Evolutionary conservation across 192 early-diverging fungal genomes (phyloP), one percentile per base, ranked within the genome.

Genomic region (Linnemannia elongata): DNA sequence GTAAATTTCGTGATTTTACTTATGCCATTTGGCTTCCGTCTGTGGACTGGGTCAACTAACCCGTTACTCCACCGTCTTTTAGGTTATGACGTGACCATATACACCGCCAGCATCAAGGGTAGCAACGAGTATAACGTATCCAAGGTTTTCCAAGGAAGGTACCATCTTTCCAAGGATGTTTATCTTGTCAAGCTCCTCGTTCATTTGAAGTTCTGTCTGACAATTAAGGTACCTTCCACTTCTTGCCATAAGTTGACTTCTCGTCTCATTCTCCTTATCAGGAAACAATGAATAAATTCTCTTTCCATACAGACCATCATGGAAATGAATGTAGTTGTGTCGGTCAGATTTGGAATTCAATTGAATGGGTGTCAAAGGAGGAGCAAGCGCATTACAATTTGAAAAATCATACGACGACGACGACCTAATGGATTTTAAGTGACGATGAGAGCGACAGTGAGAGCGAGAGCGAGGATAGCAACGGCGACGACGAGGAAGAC

Each of bases 191-290:
- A 74, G 13, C 10, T 74, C 8, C 78, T 80, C 27, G n/a, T 74
- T 13, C 78, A 80, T 80, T 60, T 80, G 57, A 73, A 74, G 42
- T 66, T 80, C 42, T 80, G 78, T 74, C 55, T 80, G 6, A 66
- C 55, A 4, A 74, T 74, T n/a, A 80, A 80, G 72, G 78, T 80
- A 80, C 20, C 8, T 78, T 57, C 33, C 2, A 49, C 6, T 45
- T 45, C 38, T 7, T 52, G 13, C 24, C 2, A 44, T 12, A 8
- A 72, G 22, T 52, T 38, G 24, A 42, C 13, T 77, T 77, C 9
- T 66, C 9, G 33, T 33, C 63, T 33, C 63, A 33, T 66, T 27
- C n/a, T 35, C 63, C 17, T 49, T 39, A 44, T 42, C 41, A 41
- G 45, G 9, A 39, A 47, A 2, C 41, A 41, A 2, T 41, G 41